phyloP scores from a whole-genome alignment of 345 rosid species.

The Streptanthus diversifolius region DNA sequence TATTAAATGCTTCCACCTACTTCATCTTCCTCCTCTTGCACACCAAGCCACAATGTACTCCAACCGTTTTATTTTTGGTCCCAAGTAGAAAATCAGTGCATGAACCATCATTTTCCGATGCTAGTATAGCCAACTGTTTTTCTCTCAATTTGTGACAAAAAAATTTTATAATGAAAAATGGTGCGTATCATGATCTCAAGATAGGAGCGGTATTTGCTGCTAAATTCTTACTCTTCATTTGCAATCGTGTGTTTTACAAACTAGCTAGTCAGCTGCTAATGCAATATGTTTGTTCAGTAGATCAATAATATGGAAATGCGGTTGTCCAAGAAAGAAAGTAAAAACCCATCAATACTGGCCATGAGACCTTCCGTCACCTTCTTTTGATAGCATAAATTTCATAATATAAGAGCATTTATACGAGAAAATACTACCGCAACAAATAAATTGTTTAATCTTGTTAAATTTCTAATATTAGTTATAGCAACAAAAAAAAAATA shows the following conservation, averaged over 20 bases:
- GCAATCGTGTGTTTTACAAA: too few species aligned
- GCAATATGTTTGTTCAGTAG: too few species aligned
- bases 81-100: neutral
- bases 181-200: neutral
- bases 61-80: constrained; percentile 17
- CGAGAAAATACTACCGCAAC: too few species aligned
- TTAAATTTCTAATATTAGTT: too few species aligned
- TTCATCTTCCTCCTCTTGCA: constrained; percentile 18
- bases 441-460: too few species aligned
- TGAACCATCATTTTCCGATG: constrained; percentile 8
- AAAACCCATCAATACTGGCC: too few species aligned
- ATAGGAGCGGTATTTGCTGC: neutral
- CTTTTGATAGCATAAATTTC: neutral
- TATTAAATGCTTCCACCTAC: constrained; percentile 24
- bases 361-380: too few species aligned
- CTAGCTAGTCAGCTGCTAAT: too few species aligned
- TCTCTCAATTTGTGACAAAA: neutral
- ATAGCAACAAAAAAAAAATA: too few species aligned
- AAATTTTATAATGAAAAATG: neutral
- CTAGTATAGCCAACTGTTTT: neutral
- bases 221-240: neutral
- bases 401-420: too few species aligned
- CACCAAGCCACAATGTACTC: constrained; percentile 25
- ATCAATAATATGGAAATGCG: too few species aligned
- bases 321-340: too few species aligned